A percentile compares a stretch with the other conserved stretches of the same genome.
Evolutionary conservation across 2,329 filamentous ascomycete species (phyloP).

Genomic region (Fusarium floridanum): DNA sequence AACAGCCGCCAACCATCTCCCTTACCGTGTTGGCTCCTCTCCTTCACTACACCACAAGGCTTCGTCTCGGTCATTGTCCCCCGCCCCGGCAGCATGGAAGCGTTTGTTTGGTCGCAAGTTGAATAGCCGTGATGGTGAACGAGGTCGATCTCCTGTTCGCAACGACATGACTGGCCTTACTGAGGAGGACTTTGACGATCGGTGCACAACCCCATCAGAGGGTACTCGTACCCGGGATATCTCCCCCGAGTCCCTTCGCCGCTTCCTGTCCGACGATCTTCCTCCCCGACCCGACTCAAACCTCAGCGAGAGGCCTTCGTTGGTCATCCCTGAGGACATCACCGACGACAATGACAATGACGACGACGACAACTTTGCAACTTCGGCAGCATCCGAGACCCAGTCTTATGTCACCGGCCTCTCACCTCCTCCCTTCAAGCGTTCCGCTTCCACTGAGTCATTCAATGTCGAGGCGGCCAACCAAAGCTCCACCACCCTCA

Average conservation of each 20-base stretch:
- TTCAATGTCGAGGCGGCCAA: conserved; percentile 39
- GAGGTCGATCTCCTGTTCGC: conserved; percentile 50
- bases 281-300: conserved; percentile 47
- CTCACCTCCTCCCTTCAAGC: conserved; percentile 66
- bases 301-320: conserved; percentile 47
- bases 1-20: conserved; percentile 44
- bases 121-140: conserved; percentile 51
- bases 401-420: conserved; percentile 60
- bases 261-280: conserved; percentile 63
- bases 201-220: conserved; percentile 51
- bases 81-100: conserved; percentile 62
- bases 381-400: conserved; percentile 61
- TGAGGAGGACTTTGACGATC: conserved; percentile 30
- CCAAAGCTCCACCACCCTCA: conserved; percentile 43
- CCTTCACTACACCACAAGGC: conserved; percentile 52
- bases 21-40: conserved; percentile 49
- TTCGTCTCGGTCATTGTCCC: conserved; percentile 63
- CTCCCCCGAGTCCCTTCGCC: conserved; percentile 67
- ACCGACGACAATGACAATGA: conserved; percentile 60
- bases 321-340: conserved; percentile 54
- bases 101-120: conserved; percentile 63
- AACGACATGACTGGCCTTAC: conserved; percentile 28
- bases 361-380: conserved; percentile 74
- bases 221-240: conserved; percentile 63
- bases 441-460: conserved; percentile 50